Conservation (phyloP, 2,329 filamentous ascomycete species). For the Cladophialophora yegresii region DNA sequence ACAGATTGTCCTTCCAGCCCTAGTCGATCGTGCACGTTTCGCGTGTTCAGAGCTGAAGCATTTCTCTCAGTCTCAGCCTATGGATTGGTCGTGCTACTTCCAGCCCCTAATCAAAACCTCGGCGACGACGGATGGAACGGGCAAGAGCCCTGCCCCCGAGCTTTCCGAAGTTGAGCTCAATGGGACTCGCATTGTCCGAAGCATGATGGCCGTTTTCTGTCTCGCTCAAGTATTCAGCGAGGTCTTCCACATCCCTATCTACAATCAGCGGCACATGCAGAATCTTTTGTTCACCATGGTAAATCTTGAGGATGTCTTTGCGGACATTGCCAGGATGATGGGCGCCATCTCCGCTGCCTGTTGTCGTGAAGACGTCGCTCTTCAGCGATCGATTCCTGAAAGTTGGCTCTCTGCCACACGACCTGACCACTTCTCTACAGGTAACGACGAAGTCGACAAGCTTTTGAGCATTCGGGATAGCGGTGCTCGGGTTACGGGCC, state of each 20-base stretch:
- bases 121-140: conserved; percentile 28
- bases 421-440: conserved; percentile 44
- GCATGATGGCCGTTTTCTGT: conserved; percentile 73
- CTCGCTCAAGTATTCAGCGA: conserved; percentile 74
- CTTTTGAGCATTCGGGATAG: conserved; percentile 34
- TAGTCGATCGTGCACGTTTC: conserved; percentile 72
- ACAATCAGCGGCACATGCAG: conserved; percentile 64
- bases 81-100: conserved; percentile 63
- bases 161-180: conserved; percentile 50
- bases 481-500: background rate
- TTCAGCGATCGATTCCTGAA: conserved; percentile 72
- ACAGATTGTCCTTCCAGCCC: conserved; percentile 75
- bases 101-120: conserved; percentile 58
- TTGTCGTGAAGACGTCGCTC: conserved; percentile 78
- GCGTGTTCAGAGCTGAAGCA: conserved; percentile 69
- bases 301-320: conserved; percentile 83
- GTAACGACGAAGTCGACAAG: conserved; percentile 48
- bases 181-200: conserved; percentile 77
- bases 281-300: conserved; percentile 69
- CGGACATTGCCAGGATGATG: conserved; percentile 70
- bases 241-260: conserved; percentile 67
- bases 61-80: conserved; percentile 56
- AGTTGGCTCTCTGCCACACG: conserved; percentile 54
- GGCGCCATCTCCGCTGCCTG: conserved; percentile 77
- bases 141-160: conserved; percentile 24